Evolutionary conservation across 768 basidiomycete genomes (phyloP), one percentile per base, ranked within the genome.

Genomic region (Macrolepiota albuminosa): DNA sequence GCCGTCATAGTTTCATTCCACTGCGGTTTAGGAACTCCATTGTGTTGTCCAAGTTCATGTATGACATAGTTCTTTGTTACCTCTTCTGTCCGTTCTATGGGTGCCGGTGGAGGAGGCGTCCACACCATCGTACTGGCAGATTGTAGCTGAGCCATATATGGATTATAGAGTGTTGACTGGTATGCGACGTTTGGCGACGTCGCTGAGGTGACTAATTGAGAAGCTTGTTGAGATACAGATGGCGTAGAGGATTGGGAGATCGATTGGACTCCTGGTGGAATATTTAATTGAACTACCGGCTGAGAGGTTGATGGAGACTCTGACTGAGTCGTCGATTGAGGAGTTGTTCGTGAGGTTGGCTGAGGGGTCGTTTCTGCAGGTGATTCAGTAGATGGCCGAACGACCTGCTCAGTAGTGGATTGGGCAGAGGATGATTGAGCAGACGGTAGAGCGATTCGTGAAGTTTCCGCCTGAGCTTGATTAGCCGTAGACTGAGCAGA

Each of bases 1-100:
- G 91, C 86, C 7, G 79, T 67, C 87, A 95, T 90, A 11, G 88
- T 92, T 34, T 88, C 83, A 50, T 74, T 77, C 88, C 90, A 89
- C 0, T 71, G 67, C 0, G 89, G 87, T 59, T 84, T 84, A 0
- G 75, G 71, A 0, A 72, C 71, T 5, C 74, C 75, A 26, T 78
- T 72, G 1, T 71, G 68, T 61, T 88, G 84, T 2, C 73, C 76
- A 3, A 78, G 63, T 64, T 90, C 88, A 66, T 91, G 87, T 2
- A 92, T 72, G 3, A 93, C 72, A 64, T 91, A 92, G 66, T 87
- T 90, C 67, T 83, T 88, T 6, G 81, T 72, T 1, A 85, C 79
- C 10, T 76, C 83, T 66, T 86, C 83, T 8, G 66, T 76, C 54
- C 76, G 75, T 55, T 69, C 68, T 59, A 71, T 64, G 13, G 74